A percentile compares a stretch with the other conserved stretches of the same genome.
Conservation (phyloP, 257 asterid species). For the Primulina eburnea region DNA sequence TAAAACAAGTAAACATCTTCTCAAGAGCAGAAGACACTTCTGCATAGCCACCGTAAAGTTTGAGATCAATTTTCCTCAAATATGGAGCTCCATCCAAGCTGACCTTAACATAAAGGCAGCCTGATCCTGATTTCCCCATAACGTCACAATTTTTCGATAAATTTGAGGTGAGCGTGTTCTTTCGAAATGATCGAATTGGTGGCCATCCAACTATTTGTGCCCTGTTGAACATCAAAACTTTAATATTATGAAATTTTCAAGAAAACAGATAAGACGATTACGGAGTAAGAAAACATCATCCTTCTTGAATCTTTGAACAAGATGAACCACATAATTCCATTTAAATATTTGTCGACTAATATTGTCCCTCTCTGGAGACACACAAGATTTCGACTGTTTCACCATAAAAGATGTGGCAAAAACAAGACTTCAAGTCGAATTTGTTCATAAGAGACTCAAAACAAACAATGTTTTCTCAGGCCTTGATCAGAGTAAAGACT, state of each 20-base stretch:
- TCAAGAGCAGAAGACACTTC: constrained; percentile 72
- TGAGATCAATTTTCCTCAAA: constrained; percentile 75
- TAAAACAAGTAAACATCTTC: constrained; percentile 81
- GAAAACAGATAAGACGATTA: background rate
- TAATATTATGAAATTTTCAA: background rate
- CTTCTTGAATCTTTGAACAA: background rate
- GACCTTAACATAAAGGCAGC: constrained; percentile 69
- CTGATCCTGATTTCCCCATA: constrained; percentile 37
- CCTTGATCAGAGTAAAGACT: background rate
- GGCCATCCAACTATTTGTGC: constrained; percentile 95
- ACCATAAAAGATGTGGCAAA: background rate
- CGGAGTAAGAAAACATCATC: background rate
- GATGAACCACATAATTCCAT: background rate
- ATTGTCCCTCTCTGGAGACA: background rate
- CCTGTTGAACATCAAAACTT: constrained; percentile 34
- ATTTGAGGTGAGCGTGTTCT: constrained; percentile 55
- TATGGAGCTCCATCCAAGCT: constrained; percentile 96
- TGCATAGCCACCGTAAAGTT: constrained; percentile 50
- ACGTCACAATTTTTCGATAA: constrained; percentile 37
- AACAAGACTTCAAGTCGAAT: background rate
- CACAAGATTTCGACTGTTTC: background rate
- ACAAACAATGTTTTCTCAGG: constrained; percentile 18
- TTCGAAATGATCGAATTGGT: constrained; percentile 75
- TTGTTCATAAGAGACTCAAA: background rate
- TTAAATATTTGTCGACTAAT: background rate